These are phyloP conservation scores for Cercospora sp. DNA, from an alignment of 2,329 filamentous ascomycete species.

Conservation along the genomic window DNA sequence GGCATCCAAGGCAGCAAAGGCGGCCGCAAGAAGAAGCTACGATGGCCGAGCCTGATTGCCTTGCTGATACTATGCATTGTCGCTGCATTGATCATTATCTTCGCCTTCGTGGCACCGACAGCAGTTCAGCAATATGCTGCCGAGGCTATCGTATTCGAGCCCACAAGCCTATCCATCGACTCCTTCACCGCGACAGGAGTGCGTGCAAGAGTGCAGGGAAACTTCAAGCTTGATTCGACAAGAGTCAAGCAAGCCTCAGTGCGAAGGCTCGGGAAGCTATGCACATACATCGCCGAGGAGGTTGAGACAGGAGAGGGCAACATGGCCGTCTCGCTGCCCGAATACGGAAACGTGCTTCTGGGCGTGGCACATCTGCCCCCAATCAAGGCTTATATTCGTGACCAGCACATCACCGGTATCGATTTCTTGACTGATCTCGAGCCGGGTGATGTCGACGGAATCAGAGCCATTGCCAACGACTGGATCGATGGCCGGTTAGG, in stretches of 20 bases:
- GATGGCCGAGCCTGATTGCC: conserved; percentile 77
- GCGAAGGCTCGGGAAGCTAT: conserved; percentile 72
- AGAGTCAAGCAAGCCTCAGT: conserved; percentile 71
- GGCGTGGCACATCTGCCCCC: conserved; percentile 76
- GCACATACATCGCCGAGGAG: conserved; percentile 76
- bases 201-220: conserved; percentile 75
- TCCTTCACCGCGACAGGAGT: conserved; percentile 79
- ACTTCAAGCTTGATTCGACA: conserved; percentile 76
- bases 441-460: conserved; percentile 73
- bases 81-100: conserved; percentile 67
- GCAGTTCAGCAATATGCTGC: conserved; percentile 84
- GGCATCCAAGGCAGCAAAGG: conserved; percentile 38
- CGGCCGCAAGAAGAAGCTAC: conserved; percentile 42
- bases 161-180: conserved; percentile 80
- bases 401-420: conserved; percentile 73
- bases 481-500: conserved; percentile 80
- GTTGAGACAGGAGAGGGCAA: conserved; percentile 72
- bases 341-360: conserved; percentile 74
- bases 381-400: conserved; percentile 72
- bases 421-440: conserved; percentile 76
- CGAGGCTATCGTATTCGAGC: conserved; percentile 76
- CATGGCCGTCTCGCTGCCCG: conserved; percentile 76
- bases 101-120: conserved; percentile 79
- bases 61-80: conserved; percentile 65
- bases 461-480: conserved; percentile 80